These are phyloP conservation scores for Linum trigynum DNA, from an alignment of 345 rosid species.

Conservation along the genomic window DNA sequence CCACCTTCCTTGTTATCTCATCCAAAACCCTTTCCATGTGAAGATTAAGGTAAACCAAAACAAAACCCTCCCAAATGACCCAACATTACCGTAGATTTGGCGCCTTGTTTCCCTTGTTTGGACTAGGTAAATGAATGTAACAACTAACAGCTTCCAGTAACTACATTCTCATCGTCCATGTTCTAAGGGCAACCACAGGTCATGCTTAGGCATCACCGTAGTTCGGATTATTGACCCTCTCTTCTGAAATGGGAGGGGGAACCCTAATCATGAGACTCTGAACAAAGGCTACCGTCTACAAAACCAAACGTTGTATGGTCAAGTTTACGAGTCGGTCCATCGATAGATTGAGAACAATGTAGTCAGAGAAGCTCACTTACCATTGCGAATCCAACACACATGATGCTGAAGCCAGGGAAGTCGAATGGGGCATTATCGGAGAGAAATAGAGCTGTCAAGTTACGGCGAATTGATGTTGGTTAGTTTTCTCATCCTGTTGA, in stretches of 20 bases:
- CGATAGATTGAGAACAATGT: too few species aligned
- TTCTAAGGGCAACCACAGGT: neutral
- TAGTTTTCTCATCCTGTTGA: neutral
- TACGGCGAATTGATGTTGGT: conserved; percentile 2
- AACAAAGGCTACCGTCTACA: conserved; percentile 55
- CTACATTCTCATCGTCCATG: too few species aligned
- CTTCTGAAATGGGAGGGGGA: conserved; percentile 39
- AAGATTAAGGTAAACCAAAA: too few species aligned
- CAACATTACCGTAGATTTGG: too few species aligned
- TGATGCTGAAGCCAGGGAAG: conserved; percentile 88
- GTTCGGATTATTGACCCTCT: conserved; percentile 15
- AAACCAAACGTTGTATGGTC: neutral
- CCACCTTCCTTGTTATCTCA: too few species aligned
- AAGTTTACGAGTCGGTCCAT: neutral
- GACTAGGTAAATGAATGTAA: too few species aligned
- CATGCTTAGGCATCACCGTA: conserved; percentile 19
- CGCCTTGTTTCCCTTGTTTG: too few species aligned
- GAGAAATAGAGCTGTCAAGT: conserved; percentile 62
- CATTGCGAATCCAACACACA: conserved; percentile 58
- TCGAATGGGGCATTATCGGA: conserved; percentile 69
- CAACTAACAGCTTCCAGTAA: too few species aligned
- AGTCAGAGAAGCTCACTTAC: conserved; percentile 27
- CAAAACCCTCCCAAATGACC: too few species aligned
- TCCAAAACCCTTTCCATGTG: too few species aligned
- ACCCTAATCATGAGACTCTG: conserved; percentile 72